Conservation (phyloP, 2,329 filamentous ascomycete species). For the Beauveria pseudobassiana region DNA sequence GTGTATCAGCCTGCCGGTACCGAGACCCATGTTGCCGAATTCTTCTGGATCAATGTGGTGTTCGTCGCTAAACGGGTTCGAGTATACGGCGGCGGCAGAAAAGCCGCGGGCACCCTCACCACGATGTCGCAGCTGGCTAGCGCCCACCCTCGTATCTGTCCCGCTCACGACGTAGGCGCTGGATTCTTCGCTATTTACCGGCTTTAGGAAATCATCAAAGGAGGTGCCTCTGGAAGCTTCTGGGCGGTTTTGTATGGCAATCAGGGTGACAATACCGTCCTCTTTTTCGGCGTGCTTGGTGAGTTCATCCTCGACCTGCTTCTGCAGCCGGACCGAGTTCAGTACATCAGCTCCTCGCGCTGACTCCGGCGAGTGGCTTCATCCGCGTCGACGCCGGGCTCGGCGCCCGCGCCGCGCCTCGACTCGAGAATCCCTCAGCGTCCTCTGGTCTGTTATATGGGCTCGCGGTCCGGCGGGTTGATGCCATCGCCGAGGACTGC, state of each 20-base stretch:
- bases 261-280: conserved; percentile 10
- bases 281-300: conserved; percentile 15
- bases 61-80: conserved; percentile 55
- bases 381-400: conserved; percentile 51
- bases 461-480: conserved; percentile 39
- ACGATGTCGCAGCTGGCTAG: conserved; percentile 42
- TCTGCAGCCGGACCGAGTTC: conserved; percentile 49
- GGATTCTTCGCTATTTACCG: conserved; percentile 42
- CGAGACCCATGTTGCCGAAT: conserved; percentile 25
- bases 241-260: conserved; percentile 13
- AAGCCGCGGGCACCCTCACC: conserved; percentile 39
- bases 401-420: conserved; percentile 31
- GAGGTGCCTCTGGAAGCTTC: conserved; percentile 28
- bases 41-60: conserved; percentile 45
- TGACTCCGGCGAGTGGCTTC: conserved; percentile 54
- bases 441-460: conserved; percentile 60
- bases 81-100: conserved; percentile 34
- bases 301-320: conserved; percentile 28
- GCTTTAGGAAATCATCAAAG: conserved; percentile 53
- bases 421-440: conserved; percentile 56
- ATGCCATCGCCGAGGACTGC: conserved; percentile 53
- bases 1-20: conserved; percentile 36
- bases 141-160: conserved; percentile 37
- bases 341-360: conserved; percentile 58
- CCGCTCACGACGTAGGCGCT: conserved; percentile 53